A percentile compares a stretch with the other conserved stretches of the same genome.
Evolutionary conservation across 2,329 filamentous ascomycete genomes (phyloP).

Genomic region (Ophiocordyceps camponoti-saundersi): DNA sequence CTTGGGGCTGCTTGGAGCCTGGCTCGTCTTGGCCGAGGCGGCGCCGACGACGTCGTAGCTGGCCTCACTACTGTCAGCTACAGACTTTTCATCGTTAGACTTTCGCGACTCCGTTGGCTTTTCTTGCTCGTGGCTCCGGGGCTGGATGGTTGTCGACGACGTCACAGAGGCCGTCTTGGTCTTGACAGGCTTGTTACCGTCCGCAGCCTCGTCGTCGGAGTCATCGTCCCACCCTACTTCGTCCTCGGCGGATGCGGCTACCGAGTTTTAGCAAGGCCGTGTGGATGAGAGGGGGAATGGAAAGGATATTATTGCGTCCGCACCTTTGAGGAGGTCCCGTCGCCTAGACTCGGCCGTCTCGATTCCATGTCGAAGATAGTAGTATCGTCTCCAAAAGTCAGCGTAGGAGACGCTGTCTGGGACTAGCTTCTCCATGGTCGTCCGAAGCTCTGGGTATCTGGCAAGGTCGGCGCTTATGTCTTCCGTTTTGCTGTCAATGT

Average conservation of each 20-base stretch:
- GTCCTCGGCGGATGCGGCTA: slow-evolving; percentile 53
- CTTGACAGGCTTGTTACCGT: not conserved
- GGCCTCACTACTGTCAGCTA: slow-evolving; percentile 71
- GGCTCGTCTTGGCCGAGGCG: slow-evolving; percentile 58
- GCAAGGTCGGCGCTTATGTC: slow-evolving; percentile 69
- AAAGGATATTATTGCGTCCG: slow-evolving; percentile 8
- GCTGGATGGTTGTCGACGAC: slow-evolving; percentile 45
- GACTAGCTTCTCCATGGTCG: slow-evolving; percentile 91
- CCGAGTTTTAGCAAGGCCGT: slow-evolving; percentile 1
- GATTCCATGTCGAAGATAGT: slow-evolving; percentile 82
- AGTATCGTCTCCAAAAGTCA: slow-evolving; percentile 89
- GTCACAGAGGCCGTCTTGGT: slow-evolving; percentile 28
- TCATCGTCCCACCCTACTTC: slow-evolving; percentile 61
- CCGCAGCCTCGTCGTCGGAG: slow-evolving; percentile 30
- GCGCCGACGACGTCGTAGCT: slow-evolving; percentile 89
- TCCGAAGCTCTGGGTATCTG: slow-evolving; percentile 68
- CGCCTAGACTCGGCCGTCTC: slow-evolving; percentile 83
- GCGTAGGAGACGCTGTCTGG: slow-evolving; percentile 79
- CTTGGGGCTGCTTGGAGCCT: slow-evolving; percentile 53
- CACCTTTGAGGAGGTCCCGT: slow-evolving; percentile 82
- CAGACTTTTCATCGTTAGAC: slow-evolving; percentile 79
- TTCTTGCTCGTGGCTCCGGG: slow-evolving; percentile 25
- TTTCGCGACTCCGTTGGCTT: slow-evolving; percentile 50
- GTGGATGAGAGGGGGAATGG: too few species aligned
- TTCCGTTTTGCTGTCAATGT: slow-evolving; percentile 69